Evolutionary conservation across 306 rosid genomes (phyloP), one percentile per base, ranked within the genome.

Genomic region (Quercus bicolor): DNA sequence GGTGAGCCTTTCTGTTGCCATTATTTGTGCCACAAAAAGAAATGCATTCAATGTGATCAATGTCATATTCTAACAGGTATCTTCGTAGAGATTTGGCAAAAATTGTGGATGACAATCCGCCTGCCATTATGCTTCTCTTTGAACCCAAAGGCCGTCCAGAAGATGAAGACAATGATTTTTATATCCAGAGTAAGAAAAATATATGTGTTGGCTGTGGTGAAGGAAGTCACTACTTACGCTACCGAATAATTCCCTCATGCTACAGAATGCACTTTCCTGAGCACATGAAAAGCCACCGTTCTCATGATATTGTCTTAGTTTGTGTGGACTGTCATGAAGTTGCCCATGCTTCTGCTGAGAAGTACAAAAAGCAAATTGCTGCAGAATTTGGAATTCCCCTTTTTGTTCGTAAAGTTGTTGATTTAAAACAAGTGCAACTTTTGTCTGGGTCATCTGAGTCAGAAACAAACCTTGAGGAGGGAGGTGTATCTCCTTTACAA

Each of bases 91-190:
- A 90, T 83, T 85, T 95, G 26, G 98, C 97, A 23, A 94, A 91
- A 84, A 87, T 92, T 76, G 68, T 95, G 61, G 98, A 91, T 18
- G 94, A 90, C 24, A 84, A 91, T 34, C 96, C 99, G 33, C 97
- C 94, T 68, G 98, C 93, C 61, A 95, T 95, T 78, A 90, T 88
- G 92, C 98, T 95, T 86, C 98, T 90, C 77, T 95, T 95, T 75
- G 97, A 95, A 87, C 98, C 99, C 75, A 93, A 95, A 87, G 99
- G 99, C 66, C 99, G 96, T 28, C 99, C 99, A 13, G 99, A 93
- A 87, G 99, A 95, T 11, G 98, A 95, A 88, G 99, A 79, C 81
- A 95, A 92, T 80, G 98, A 93, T 74, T 95, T 95, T 75, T 95
- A 92, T 77, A 86, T 95, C 85, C 98, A 91, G 78, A 95, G 98